phyloP scores from a whole-genome alignment of 139 green algal genomes.

The Chlamydomonas sphaeroides region DNA sequence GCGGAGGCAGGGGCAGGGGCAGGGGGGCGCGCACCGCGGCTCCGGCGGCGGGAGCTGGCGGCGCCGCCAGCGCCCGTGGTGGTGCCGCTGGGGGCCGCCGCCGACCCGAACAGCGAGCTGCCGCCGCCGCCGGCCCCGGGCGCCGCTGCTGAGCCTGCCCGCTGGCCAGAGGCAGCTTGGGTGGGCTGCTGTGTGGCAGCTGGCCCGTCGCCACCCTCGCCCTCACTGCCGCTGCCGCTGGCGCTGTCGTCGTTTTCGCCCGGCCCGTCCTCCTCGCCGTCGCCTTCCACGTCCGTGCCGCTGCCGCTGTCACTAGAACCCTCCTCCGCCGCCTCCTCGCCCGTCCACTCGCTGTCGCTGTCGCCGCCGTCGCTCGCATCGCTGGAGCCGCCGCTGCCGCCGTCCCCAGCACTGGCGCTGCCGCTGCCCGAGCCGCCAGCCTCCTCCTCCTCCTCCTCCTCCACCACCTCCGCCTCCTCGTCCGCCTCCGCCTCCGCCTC shows the following conservation, averaged over 20 bases:
- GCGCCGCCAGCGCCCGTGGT: not conserved
- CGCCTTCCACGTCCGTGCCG: not conserved
- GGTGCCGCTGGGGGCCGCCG: not conserved
- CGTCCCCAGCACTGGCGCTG: too few relatives aligned
- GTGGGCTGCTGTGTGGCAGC: not conserved
- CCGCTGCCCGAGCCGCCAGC: too few relatives aligned
- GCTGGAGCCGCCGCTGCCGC: not conserved
- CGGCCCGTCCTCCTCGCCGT: not conserved
- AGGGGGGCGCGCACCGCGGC: not conserved
- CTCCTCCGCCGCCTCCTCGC: not conserved
- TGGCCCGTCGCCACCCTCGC: not conserved
- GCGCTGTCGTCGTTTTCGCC: not conserved
- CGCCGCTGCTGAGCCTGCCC: not conserved
- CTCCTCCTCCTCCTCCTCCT: not conserved
- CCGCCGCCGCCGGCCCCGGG: not conserved
- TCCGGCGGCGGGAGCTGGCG: too few relatives aligned
- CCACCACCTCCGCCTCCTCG: not conserved
- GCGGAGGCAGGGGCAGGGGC: too few relatives aligned
- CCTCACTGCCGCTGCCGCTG: constrained; percentile 6
- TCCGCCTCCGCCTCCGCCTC: not conserved
- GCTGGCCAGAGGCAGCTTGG: not conserved
- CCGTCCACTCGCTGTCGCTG: not conserved
- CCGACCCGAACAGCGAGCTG: constrained; percentile 9
- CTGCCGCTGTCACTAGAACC: not conserved
- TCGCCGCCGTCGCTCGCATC: not conserved